phyloP scores from a whole-genome alignment of 2,329 filamentous ascomycete genomes.

The Nemania abortiva region DNA sequence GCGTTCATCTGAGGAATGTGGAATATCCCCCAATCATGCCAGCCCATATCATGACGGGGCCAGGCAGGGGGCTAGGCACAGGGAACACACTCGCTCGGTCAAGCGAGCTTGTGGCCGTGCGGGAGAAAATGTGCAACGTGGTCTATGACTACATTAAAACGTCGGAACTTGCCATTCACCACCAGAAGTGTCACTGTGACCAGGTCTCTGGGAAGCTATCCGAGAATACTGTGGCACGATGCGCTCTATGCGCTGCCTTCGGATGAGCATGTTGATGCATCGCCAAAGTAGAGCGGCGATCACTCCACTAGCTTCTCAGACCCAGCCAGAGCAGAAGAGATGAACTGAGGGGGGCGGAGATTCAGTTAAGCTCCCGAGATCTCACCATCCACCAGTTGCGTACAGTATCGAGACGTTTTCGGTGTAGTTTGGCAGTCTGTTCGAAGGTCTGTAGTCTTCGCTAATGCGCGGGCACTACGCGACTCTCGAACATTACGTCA shows the following conservation, averaged over 20 bases:
- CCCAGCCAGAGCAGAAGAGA: slow-evolving; percentile 10
- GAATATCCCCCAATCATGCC: slow-evolving; percentile 35
- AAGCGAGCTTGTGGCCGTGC: slow-evolving; percentile 18
- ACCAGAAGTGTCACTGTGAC: slow-evolving; percentile 38
- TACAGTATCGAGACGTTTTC: slow-evolving; percentile 16
- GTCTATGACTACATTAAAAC: slow-evolving; percentile 47
- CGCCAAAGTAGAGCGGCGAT: slow-evolving; percentile 38
- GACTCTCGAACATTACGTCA: slow-evolving; percentile 43
- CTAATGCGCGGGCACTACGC: slow-evolving; percentile 32
- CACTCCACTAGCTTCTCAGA: slow-evolving; percentile 8
- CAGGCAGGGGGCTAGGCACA: slow-evolving; percentile 15
- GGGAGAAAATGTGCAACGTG: slow-evolving; percentile 26
- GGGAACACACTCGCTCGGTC: slow-evolving; percentile 20
- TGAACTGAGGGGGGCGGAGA: slow-evolving; percentile 21
- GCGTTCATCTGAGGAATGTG: slow-evolving; percentile 20
- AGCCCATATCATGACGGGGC: slow-evolving; percentile 11
- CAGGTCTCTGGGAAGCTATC: slow-evolving; percentile 47
- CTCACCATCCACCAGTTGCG: slow-evolving; percentile 23
- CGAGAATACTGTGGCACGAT: slow-evolving; percentile 48
- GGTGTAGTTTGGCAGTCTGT: slow-evolving; percentile 23
- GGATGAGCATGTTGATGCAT: slow-evolving; percentile 42
- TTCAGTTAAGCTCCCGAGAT: slow-evolving; percentile 41
- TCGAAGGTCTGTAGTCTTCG: slow-evolving; percentile 24
- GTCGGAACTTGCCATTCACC: slow-evolving; percentile 41
- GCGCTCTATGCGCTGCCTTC: slow-evolving; percentile 37